Evolutionary conservation across 2,329 filamentous ascomycete species (phyloP), one percentile per base, ranked within the genome.

Genomic region (Plectosphaerella sp.): DNA sequence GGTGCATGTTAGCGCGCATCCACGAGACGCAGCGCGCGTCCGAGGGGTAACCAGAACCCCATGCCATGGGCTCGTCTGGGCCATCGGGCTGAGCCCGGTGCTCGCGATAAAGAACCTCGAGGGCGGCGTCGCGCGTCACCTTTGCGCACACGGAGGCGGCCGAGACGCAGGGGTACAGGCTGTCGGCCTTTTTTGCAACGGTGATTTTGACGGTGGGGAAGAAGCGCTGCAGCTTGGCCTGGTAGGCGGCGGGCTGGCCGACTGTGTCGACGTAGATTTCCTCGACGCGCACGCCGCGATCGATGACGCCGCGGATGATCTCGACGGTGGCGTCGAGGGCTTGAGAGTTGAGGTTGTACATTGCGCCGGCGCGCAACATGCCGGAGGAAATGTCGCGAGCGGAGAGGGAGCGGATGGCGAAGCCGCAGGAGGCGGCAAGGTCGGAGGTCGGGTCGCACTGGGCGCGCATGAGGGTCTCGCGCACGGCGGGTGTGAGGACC

Each of bases 221-320:
- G 49, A 95, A 78, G 54, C 84, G 78, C 72, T 93, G 88, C 50
- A 99, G 76, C 64, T 87, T 90, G 64, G 82, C 84, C 75, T 97
- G 92, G 74, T 97, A 96, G 4, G 84, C 75, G 16, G 81, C 84
- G 2, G 93, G 92, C 52, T 80, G 87, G 35, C 93, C 93, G 64
- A 97, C 88, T 3, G 93, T 97, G 72, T 99, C 93, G 65, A 99
- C 92, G 68, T 91, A 99, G 49, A 99, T 89, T 69, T 97, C 90
- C 52, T 78, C 81, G 5, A 97, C 77, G 67, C 95, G 91, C 56
- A 97, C 88, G 36, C 90, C 89, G 18, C 79, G 77, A 9, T 83
- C 84, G 36, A 94, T 79, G 4, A 96, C 88, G 36, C 84, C 85
- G 51, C 83, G 77, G 62, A 97, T 93, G 49, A 99, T 77, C 39